phyloP scores from a whole-genome alignment of 352 stramenopile species.

The Phytophthora tubulina region DNA sequence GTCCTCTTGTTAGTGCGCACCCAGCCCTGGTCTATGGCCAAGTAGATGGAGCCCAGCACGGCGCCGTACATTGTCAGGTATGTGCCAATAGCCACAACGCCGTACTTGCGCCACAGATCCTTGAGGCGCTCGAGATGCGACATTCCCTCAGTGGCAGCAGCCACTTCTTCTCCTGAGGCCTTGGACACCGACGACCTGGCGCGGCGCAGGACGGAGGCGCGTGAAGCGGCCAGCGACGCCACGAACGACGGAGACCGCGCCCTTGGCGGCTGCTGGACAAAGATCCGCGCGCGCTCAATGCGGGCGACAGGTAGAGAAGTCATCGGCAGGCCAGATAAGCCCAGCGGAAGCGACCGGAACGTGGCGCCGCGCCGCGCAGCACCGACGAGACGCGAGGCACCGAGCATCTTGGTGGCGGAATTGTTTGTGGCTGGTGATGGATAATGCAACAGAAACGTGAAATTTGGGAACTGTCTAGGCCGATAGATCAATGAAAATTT shows the following conservation, averaged over 20 bases:
- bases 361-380: conserved; percentile 2
- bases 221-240: background rate
- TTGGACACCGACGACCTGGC: conserved; percentile 40
- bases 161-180: conserved; percentile 1
- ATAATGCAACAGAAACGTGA: background rate
- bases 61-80: conserved; percentile 84
- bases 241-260: conserved; percentile 22
- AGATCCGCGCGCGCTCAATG: conserved; percentile 11
- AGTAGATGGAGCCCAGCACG: conserved; percentile 83
- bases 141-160: conserved; percentile 27
- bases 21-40: conserved; percentile 85
- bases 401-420: conserved; percentile 18
- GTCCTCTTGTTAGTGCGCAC: conserved; percentile 62
- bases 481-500: background rate
- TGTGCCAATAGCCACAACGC: conserved; percentile 83
- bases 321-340: background rate
- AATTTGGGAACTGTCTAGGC: background rate
- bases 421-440: conserved; percentile 28
- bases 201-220: conserved; percentile 13
- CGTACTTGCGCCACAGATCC: conserved; percentile 87
- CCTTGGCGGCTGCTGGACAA: conserved; percentile 26
- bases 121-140: conserved; percentile 69
- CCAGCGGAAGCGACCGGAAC: background rate
- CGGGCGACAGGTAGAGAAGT: conserved; percentile 4
- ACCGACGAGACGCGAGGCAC: conserved; percentile 24